These are phyloP conservation scores for Agaricus subrufescens DNA, from an alignment of 768 basidiomycete species.

Conservation along the genomic window DNA sequence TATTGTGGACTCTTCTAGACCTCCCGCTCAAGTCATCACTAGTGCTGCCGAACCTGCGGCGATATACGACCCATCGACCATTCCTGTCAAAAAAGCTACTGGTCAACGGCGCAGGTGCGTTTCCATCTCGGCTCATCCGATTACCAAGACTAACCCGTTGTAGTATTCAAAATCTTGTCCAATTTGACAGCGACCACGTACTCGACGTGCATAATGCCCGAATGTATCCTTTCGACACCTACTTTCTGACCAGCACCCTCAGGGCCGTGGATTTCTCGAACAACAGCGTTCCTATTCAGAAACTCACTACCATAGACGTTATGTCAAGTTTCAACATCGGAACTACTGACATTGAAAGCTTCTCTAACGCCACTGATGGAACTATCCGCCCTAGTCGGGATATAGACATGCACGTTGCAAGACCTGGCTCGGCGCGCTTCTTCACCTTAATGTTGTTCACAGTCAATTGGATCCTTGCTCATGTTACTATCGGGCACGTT, in stretches of 20 bases:
- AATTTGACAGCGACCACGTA: slow-evolving; percentile 53
- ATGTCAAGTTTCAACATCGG: slow-evolving; percentile 44
- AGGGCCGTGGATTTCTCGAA: slow-evolving; percentile 32
- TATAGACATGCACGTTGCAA: slow-evolving; percentile 37
- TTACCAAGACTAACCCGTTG: not conserved
- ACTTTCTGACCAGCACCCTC: slow-evolving; percentile 44
- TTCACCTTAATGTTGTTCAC: slow-evolving; percentile 43
- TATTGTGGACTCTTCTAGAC: not conserved
- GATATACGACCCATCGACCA: slow-evolving; percentile 41
- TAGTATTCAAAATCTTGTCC: slow-evolving; percentile 51
- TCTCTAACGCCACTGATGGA: slow-evolving; percentile 4
- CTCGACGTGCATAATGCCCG: slow-evolving; percentile 51
- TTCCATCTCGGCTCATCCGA: not conserved
- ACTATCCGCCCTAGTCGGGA: slow-evolving; percentile 30
- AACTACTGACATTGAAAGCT: slow-evolving; percentile 35
- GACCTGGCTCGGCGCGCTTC: slow-evolving; percentile 40
- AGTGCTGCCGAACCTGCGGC: slow-evolving; percentile 32
- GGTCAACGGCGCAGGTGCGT: slow-evolving; percentile 39
- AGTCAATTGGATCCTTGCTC: slow-evolving; percentile 51
- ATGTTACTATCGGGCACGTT: slow-evolving; percentile 42
- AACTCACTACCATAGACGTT: slow-evolving; percentile 35
- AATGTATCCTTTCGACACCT: slow-evolving; percentile 55
- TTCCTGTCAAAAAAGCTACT: slow-evolving; percentile 36
- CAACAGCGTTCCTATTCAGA: slow-evolving; percentile 35
- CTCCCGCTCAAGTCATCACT: not conserved